Base-by-base conservation (phyloP, 495 filamentous ascomycete genomes). In the Monascus purpureus region DNA sequence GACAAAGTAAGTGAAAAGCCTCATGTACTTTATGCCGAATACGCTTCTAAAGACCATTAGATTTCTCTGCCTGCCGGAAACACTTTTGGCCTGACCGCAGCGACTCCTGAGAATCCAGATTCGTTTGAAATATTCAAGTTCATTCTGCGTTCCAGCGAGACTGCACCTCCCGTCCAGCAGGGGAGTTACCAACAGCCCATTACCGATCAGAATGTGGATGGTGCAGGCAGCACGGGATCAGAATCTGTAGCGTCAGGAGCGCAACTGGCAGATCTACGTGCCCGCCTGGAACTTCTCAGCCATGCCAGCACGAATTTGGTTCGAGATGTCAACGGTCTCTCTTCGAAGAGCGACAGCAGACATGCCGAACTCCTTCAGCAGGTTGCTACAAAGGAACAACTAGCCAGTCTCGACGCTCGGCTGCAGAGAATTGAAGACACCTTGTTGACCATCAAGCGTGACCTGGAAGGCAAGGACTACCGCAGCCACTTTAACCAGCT, bases 101-200 rank as follows among this genome's bases (percentile, higher is more conserved):
- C 80, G 3, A 85, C 83, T 6, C 82, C 84, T 17, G 86, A 95
- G 37, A 86, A 72, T 41, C 83, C 90, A 0, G 90, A 97, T 52
- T 92, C 84, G 17, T 93, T 93, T 50, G 90, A 97, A 55, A 53
- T 90, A 38, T 88, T 85, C 65, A 93, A 88, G 43, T 72, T 96
- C 45, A 59, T 81, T 23, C 65, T 87, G 22, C 67, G 74, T 47
- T 72, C 57, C 20, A 43, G 49, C 31, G 40, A 42, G 28, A 35
- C 49, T 12, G 45, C 42, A 25, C 18, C 30, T 13, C 38, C 51
- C 16, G 45, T 54, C 31, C 52, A 57, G 36, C 47, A 58, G 40
- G 43, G 57, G 35, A 52, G 47, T 20, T 37, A 55, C 15, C 50
- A 56, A 32, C 47, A 54, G 28, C 54, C 45, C 3, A 41, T 49